Conservation (phyloP, 371 early-diverging fungal genomes). For the Mucor irregularis region DNA sequence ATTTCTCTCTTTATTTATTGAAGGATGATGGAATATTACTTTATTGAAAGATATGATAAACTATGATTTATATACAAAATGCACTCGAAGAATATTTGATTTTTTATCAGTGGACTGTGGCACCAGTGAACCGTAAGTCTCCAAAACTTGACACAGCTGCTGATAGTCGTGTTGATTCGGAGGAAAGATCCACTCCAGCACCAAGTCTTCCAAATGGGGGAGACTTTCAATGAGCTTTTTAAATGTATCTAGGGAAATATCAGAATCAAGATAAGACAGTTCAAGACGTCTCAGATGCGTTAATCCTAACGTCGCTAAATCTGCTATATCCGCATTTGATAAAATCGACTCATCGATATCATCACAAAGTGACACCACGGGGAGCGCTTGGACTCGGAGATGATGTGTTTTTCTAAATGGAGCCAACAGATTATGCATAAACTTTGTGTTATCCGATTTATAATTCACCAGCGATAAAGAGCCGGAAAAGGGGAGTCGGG, state of each 20-base stretch:
- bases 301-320: conserved; percentile 9
- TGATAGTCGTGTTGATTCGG: conserved; percentile 13
- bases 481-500: conserved; percentile 13
- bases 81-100: conserved; percentile 1
- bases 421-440: conserved; percentile 12
- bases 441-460: conserved; percentile 11
- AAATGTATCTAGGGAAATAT: conserved; percentile 6
- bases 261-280: conserved; percentile 22
- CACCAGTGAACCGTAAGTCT: not conserved
- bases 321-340: conserved; percentile 18
- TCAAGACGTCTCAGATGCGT: conserved; percentile 7
- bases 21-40: no score
- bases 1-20: not conserved
- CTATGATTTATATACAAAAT: not conserved
- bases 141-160: not conserved
- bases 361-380: conserved; percentile 26
- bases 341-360: conserved; percentile 31
- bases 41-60: no score
- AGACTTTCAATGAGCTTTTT: conserved; percentile 8
- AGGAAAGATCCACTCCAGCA: conserved; percentile 26
- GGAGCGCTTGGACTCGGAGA: conserved; percentile 17
- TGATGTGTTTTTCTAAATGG: conserved; percentile 20
- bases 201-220: conserved; percentile 10
- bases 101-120: not conserved
- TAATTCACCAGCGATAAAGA: conserved; percentile 22